Base-by-base conservation (phyloP, 1,139 yeast species). In the Kluyveromyces sp. region DNA sequence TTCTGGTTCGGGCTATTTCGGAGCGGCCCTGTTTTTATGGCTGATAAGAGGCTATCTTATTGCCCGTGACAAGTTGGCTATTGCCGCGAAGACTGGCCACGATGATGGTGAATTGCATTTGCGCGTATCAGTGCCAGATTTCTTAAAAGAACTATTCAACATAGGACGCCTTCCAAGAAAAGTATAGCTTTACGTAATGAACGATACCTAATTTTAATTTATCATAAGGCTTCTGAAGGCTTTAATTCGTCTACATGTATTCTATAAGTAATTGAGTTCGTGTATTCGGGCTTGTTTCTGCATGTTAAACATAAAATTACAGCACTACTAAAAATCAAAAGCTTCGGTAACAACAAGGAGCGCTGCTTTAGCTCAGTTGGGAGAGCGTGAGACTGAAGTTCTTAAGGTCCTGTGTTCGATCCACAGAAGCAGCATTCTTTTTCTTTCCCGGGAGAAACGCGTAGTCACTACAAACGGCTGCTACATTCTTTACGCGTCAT, bases 351-450 rank as follows among this genome's bases (percentile, higher is more conserved):
- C 32, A 30, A 30, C 4, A 27, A 31, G 33, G 39, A 5, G 27
- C 33, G 59, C 59, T 56, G 58, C 53, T 56, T 56, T 56, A 56
- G 59, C 59, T 56, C 59, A 56, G 59, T 54, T 50, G 59, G 59
- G 59, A 56, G 59, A 56, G 59, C 59, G 59, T 53, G 56, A 53
- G 59, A 56, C 59, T 56, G 58, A 53, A 50, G 48, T 34, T 42
- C 88, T 81, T 85, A 76, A 83, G 88, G 90, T 82, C 88, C 83
- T 81, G 89, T 81, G 90, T 83, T 83, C 90, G 84, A 83, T 81
- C 89, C 90, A 81, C 89, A 82, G 84, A 81, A 78, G 71, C 79
- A 86, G 89, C 90, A 82, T 61, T 53, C 54, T 55, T 57, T 65
- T 64, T 55, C 34, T 29, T 3, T 31, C 10, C 28, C 25, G 21